Conservation (phyloP, 2,329 filamentous ascomycete genomes). For the Ophiosphaerella narmari region DNA sequence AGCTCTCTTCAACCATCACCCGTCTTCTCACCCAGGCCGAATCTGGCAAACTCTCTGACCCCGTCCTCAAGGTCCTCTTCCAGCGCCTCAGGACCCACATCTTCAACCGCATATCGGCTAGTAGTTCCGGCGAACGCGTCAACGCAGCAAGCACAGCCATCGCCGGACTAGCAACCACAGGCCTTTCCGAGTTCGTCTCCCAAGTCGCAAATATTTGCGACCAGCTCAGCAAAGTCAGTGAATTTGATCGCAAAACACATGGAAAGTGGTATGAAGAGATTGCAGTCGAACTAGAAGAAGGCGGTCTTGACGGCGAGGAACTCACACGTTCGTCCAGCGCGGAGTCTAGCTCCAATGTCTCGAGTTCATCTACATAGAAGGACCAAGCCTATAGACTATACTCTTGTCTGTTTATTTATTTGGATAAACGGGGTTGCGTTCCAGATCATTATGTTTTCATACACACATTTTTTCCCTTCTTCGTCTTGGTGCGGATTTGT, state of each 20-base stretch:
- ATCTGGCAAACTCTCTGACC: constrained; percentile 59
- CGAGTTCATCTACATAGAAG: background rate
- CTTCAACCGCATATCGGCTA: constrained; percentile 66
- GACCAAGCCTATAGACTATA: background rate
- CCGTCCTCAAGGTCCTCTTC: constrained; percentile 69
- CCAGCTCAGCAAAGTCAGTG: constrained; percentile 66
- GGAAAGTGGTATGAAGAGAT: constrained; percentile 72
- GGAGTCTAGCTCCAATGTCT: constrained; percentile 23
- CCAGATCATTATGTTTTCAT: too few species aligned
- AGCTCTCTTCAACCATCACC: constrained; percentile 50
- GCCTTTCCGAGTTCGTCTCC: constrained; percentile 74
- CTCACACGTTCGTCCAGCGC: constrained; percentile 29
- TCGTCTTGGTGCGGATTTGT: too few species aligned
- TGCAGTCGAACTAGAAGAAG: constrained; percentile 57
- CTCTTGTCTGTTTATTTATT: background rate
- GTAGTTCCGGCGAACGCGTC: constrained; percentile 71
- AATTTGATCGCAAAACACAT: constrained; percentile 71
- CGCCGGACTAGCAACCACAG: constrained; percentile 70
- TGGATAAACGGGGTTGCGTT: too few species aligned
- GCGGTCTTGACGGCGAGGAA: constrained; percentile 39
- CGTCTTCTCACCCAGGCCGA: constrained; percentile 60
- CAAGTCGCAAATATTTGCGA: constrained; percentile 72
- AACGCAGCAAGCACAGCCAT: constrained; percentile 70
- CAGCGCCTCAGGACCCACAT: constrained; percentile 70
- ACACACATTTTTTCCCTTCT: too few species aligned